phyloP scores from a whole-genome alignment of 331 rosid genomes.

The Pyracantha coccinea region DNA sequence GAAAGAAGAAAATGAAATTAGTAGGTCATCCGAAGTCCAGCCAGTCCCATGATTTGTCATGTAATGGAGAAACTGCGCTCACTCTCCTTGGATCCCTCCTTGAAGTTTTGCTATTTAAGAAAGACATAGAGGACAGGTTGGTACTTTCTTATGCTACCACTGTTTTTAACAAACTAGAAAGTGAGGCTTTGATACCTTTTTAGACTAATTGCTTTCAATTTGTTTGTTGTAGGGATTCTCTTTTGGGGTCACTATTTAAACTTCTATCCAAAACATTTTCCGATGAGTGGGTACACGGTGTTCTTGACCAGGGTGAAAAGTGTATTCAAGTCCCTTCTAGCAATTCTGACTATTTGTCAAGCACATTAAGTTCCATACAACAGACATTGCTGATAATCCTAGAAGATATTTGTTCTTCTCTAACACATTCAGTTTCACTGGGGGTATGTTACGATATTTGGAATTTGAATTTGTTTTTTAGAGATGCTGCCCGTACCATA shows the following conservation, averaged over 20 bases:
- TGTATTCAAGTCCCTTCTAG: slow-evolving; percentile 16
- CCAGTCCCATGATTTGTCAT: slow-evolving; percentile 19
- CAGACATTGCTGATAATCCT: slow-evolving; percentile 72
- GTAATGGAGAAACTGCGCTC: too few species aligned
- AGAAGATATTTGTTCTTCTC: slow-evolving; percentile 61
- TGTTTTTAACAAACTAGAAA: not conserved
- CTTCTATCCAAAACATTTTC: slow-evolving; percentile 47
- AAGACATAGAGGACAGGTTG: slow-evolving; percentile 63
- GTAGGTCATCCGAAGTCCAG: slow-evolving; percentile 22
- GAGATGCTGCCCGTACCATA: not conserved
- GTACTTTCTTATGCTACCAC: not conserved
- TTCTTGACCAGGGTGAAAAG: slow-evolving; percentile 26
- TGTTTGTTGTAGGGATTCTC: slow-evolving; percentile 54
- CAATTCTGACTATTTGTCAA: slow-evolving; percentile 27
- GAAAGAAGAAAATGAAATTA: slow-evolving; percentile 57
- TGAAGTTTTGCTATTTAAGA: slow-evolving; percentile 80
- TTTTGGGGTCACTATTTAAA: slow-evolving; percentile 58
- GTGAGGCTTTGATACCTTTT: not conserved
- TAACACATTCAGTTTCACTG: slow-evolving; percentile 17
- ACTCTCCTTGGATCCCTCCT: slow-evolving; percentile 60
- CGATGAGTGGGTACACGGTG: slow-evolving; percentile 38
- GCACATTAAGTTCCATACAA: slow-evolving; percentile 43
- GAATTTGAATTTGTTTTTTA: slow-evolving; percentile 3
- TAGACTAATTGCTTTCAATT: slow-evolving; percentile 15
- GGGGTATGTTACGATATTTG: slow-evolving; percentile 30